A percentile compares a stretch with the other conserved stretches of the same genome.
Evolutionary conservation across 768 basidiomycete genomes (phyloP).

Genomic region (Gloeophyllum trabeum): DNA sequence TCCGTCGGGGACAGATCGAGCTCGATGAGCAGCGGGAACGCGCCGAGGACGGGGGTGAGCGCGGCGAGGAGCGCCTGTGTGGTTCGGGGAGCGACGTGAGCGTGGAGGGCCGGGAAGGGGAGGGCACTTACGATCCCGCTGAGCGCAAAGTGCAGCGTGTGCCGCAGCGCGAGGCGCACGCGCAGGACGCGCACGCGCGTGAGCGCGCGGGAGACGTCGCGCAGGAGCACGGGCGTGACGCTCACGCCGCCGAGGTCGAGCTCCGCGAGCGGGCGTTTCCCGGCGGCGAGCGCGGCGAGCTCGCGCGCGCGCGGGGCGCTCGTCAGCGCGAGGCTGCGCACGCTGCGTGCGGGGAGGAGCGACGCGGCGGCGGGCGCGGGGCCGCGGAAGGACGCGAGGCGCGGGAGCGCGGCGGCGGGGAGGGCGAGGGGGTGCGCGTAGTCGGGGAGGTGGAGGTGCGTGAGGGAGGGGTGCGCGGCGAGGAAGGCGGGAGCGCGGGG

Average conservation of each 20-base stretch:
- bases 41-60: conserved; percentile 43
- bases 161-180: conserved; percentile 48
- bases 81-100: conserved; percentile 2
- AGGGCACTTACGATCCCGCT: conserved; percentile 48
- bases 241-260: conserved; percentile 53
- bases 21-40: conserved; percentile 33
- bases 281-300: conserved; percentile 35
- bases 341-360: conserved; percentile 50
- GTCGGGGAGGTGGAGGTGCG: conserved; percentile 28
- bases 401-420: conserved; percentile 30
- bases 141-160: conserved; percentile 53
- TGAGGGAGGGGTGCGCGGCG: conserved; percentile 20
- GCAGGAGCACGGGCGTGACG: conserved; percentile 43
- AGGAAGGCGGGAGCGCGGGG: conserved; percentile 28
- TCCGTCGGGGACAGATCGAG: conserved; percentile 56
- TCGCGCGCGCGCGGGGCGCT: conserved; percentile 46
- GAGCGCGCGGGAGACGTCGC: conserved; percentile 42
- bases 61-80: conserved; percentile 44
- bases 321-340: conserved; percentile 41
- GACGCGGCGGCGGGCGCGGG: conserved; percentile 45
- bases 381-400: conserved; percentile 46
- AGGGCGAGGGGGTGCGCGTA: conserved; percentile 40
- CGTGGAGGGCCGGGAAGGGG: not conserved
- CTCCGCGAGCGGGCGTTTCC: conserved; percentile 33
- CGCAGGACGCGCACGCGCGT: conserved; percentile 37